Conservation (phyloP, 441 rosid genomes). For the Euphorbia celastroides region DNA sequence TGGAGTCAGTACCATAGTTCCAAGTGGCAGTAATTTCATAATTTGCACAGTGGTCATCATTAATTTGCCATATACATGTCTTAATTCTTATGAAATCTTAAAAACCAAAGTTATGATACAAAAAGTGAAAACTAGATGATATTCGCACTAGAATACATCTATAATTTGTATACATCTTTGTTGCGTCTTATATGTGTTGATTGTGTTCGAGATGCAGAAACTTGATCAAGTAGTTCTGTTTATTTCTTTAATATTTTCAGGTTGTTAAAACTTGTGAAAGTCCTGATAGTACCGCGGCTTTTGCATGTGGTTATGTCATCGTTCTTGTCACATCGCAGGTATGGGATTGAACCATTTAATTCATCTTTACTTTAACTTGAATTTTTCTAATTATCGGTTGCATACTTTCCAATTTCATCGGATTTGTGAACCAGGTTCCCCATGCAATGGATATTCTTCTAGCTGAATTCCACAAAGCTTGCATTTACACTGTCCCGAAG, state of each 20-base stretch:
- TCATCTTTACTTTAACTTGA: not conserved
- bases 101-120: not conserved
- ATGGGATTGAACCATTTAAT: slow-evolving; percentile 5
- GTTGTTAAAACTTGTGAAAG: slow-evolving; percentile 54
- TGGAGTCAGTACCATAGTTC: not conserved
- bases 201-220: not conserved
- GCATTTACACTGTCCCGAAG: slow-evolving; percentile 82
- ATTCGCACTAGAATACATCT: not conserved
- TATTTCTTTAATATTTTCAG: slow-evolving; percentile 32
- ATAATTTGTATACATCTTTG: not conserved
- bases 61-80: not conserved
- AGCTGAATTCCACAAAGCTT: slow-evolving; percentile 77
- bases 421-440: slow-evolving; percentile 57
- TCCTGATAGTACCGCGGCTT: slow-evolving; percentile 49
- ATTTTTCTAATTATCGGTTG: not conserved
- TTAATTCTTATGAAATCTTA: not conserved
- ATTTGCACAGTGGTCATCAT: not conserved
- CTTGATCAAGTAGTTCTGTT: slow-evolving; percentile 8
- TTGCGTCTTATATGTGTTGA: slow-evolving; percentile 2
- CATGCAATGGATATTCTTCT: slow-evolving; percentile 70
- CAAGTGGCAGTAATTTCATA: not conserved
- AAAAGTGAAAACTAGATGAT: not conserved
- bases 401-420: slow-evolving; percentile 3
- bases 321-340: slow-evolving; percentile 77
- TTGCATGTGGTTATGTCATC: slow-evolving; percentile 67